Percentiles rank a stretch among this genome's conserved stretches.
Evolutionary conservation across 345 rosid genomes (phyloP).

Genomic region (Corchorus capsularis): DNA sequence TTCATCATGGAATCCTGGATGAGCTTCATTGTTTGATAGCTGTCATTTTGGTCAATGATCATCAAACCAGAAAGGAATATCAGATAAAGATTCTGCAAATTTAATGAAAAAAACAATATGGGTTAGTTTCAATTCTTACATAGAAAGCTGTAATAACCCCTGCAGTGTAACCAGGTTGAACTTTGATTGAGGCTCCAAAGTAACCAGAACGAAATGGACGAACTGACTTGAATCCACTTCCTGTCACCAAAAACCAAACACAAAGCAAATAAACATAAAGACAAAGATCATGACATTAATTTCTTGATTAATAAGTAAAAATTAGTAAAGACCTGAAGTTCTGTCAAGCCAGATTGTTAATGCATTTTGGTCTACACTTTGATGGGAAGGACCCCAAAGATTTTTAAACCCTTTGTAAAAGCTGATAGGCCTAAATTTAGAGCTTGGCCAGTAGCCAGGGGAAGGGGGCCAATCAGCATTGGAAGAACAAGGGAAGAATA

Average conservation of each 20-base stretch:
- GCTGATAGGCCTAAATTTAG: slow-evolving; percentile 66
- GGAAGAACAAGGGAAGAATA: slow-evolving; percentile 42
- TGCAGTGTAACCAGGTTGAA: slow-evolving; percentile 93
- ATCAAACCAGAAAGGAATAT: background rate
- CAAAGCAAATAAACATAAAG: slow-evolving; percentile 7
- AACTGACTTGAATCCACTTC: slow-evolving; percentile 95
- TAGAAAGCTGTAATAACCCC: slow-evolving; percentile 95
- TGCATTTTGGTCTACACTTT: slow-evolving; percentile 58
- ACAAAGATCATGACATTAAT: slow-evolving; percentile 16
- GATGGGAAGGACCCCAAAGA: slow-evolving; percentile 97
- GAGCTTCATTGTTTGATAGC: slow-evolving; percentile 90
- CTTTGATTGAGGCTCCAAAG: slow-evolving; percentile 84
- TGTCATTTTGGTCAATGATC: slow-evolving; percentile 27
- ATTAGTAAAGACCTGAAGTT: slow-evolving; percentile 54
- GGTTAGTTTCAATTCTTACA: slow-evolving; percentile 44
- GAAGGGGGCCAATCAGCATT: slow-evolving; percentile 76
- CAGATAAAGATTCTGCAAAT: background rate
- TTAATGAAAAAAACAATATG: background rate
- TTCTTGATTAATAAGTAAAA: background rate
- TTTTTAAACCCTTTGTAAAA: slow-evolving; percentile 71
- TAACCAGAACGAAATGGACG: slow-evolving; percentile 88
- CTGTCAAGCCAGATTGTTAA: slow-evolving; percentile 91
- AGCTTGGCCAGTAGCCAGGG: slow-evolving; percentile 95
- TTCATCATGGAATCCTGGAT: slow-evolving; percentile 89
- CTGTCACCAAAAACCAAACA: slow-evolving; percentile 29